A percentile compares a stretch with the other conserved stretches of the same genome.
Evolutionary conservation across 257 asterid genomes (phyloP).

Genomic region (Vinca minor): DNA sequence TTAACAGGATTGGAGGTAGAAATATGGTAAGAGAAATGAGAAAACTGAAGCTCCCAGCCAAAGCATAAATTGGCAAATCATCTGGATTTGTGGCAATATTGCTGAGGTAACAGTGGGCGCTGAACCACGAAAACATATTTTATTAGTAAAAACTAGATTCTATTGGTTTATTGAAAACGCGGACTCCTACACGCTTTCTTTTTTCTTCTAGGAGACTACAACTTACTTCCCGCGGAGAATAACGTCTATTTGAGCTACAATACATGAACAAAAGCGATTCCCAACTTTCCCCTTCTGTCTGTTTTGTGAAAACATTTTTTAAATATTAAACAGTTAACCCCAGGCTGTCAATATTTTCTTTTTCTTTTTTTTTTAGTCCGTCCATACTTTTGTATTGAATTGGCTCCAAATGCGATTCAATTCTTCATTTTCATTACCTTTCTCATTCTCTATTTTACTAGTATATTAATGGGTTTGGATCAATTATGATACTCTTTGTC

Average conservation of each 20-base stretch:
- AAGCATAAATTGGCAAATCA: background rate
- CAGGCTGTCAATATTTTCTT: too few relatives aligned
- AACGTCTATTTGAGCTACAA: background rate
- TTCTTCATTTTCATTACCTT: too few relatives aligned
- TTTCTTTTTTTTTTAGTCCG: too few relatives aligned
- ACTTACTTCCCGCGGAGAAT: background rate
- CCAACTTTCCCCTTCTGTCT: background rate
- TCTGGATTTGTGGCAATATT: background rate
- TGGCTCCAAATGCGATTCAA: too few relatives aligned
- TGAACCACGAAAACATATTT: background rate
- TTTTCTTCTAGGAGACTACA: background rate
- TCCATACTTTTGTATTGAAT: too few relatives aligned
- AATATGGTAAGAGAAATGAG: background rate
- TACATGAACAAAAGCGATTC: background rate
- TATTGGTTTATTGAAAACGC: background rate
- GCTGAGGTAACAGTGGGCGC: background rate
- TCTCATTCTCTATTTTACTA: too few relatives aligned
- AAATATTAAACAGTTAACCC: too few relatives aligned
- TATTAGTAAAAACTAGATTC: background rate
- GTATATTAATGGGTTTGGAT: too few relatives aligned
- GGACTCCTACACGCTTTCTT: background rate
- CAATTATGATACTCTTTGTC: too few relatives aligned
- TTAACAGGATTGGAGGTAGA: background rate
- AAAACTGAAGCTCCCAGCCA: background rate
- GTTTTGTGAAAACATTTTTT: too few relatives aligned